Base-by-base conservation (phyloP, 306 rosid species). In the Delonix regia region DNA sequence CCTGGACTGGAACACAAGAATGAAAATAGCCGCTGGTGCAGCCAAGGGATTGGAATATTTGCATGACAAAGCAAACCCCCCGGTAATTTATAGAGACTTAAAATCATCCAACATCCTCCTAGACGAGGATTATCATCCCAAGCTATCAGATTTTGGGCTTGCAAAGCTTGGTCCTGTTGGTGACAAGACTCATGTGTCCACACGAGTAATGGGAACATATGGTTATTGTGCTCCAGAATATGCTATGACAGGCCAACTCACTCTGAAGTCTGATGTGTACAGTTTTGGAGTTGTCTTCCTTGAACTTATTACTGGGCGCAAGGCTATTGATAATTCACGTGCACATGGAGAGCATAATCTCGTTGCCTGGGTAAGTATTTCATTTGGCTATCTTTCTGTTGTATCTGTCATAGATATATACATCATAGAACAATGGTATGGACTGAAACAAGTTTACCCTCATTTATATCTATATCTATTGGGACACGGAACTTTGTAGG, bases 171-270 rank as follows among this genome's bases (percentile, higher is more conserved):
- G 96, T 45, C 97, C 97, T 0, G 87, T 82, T 28, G 97, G 94
- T 71, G 97, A 91, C 65, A 88, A 86, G 80, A 88, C 91, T 44
- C 97, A 94, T 36, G 98, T 89, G 77, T 90, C 97, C 4, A 94
- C 94, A 0, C 87, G 91, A 72, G 91, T 88, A 41, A 86, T 85
- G 96, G 98, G 96, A n/a, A 94, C 96, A 27, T 87, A 90, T 68
- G 96, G 97, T 19, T 91, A 91, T 78, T 91, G 98, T 79, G 98
- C 98, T 19, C 98, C 98, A 0, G 97, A 94, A 69, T 94, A 90
- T 83, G 89, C 88, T 3, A 85, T 88, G 91, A 91, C 97, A 2
- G 97, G 98, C 27, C 93, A 91, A 28, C 92, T 90, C 75, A 91
- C 98, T 69, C 83, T 86, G 6, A 91, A 87, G 72, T 91, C 94